A percentile compares a stretch with the other conserved stretches of the same genome.
These are phyloP conservation scores for Pisolithus sp. DNA, from an alignment of 768 basidiomycete species.

Conservation along the genomic window DNA sequence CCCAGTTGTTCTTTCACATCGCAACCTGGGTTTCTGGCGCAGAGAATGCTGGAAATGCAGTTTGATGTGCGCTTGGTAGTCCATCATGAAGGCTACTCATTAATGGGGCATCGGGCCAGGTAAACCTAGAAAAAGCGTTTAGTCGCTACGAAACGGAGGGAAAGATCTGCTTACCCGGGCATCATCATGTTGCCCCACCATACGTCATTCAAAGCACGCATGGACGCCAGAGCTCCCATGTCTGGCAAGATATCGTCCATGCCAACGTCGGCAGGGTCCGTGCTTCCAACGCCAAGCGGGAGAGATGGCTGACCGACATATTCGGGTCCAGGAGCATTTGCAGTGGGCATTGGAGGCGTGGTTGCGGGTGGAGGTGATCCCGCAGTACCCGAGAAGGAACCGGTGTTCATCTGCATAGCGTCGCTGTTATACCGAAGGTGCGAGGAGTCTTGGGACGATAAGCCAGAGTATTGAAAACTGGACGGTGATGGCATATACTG, in stretches of 20 bases:
- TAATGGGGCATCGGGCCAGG: constrained; percentile 25
- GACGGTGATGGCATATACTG: constrained; percentile 24
- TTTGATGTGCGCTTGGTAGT: constrained; percentile 12
- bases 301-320: constrained; percentile 39
- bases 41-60: constrained; percentile 15
- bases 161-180: constrained; percentile 52
- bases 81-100: constrained; percentile 18
- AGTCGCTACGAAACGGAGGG: neutral
- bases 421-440: constrained; percentile 14
- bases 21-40: constrained; percentile 20
- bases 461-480: constrained; percentile 14
- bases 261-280: constrained; percentile 12
- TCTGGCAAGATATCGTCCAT: constrained; percentile 29
- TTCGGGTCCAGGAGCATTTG: constrained; percentile 28
- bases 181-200: constrained; percentile 84
- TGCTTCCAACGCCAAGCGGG: constrained; percentile 15
- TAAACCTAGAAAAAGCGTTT: constrained; percentile 16
- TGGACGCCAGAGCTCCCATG: constrained; percentile 58
- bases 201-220: constrained; percentile 64
- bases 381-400: neutral
- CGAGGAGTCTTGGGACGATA: constrained; percentile 9
- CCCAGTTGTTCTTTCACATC: constrained; percentile 7
- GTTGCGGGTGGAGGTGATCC: neutral
- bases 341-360: neutral
- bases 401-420: constrained; percentile 28